Conservation (phyloP, 495 filamentous ascomycete genomes). For the Talaromyces adpressus region DNA sequence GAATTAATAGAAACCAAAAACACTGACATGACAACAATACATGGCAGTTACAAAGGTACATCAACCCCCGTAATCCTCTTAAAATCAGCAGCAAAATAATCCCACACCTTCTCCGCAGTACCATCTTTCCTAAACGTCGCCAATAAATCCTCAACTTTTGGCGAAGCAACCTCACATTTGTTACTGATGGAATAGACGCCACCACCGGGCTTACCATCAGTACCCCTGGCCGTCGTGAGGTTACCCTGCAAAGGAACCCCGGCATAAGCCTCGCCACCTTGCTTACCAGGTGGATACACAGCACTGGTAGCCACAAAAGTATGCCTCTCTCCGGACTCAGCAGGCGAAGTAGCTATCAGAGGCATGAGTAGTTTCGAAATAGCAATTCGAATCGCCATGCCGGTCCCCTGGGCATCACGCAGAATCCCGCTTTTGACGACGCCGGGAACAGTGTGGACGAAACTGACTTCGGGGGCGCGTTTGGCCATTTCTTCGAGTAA, state of each 20-base stretch:
- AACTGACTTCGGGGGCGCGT: constrained; percentile 41
- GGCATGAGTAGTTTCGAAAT: neutral
- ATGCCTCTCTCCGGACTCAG: constrained; percentile 48
- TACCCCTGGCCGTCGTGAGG: constrained; percentile 27
- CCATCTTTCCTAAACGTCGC: constrained; percentile 29
- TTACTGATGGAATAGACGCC: constrained; percentile 44
- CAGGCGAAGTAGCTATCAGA: neutral
- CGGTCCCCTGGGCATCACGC: constrained; percentile 40
- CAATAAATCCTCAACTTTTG: constrained; percentile 28
- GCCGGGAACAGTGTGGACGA: constrained; percentile 54
- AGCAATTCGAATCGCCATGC: neutral
- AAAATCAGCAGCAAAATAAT: constrained; percentile 42
- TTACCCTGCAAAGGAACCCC: constrained; percentile 9
- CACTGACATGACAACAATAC: no score
- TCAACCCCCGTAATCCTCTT: constrained; percentile 3
- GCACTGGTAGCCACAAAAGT: constrained; percentile 47
- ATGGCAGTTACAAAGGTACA: neutral
- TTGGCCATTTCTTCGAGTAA: constrained; percentile 39
- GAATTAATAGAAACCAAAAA: no score
- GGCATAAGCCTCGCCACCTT: neutral
- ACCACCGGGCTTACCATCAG: constrained; percentile 36
- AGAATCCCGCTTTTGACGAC: constrained; percentile 36
- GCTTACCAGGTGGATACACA: constrained; percentile 29
- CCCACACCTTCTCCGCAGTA: constrained; percentile 37
- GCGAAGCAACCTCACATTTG: constrained; percentile 29